Evolutionary conservation across 352 stramenopile species (phyloP).

Genomic region (Phytophthora tentaculata): DNA sequence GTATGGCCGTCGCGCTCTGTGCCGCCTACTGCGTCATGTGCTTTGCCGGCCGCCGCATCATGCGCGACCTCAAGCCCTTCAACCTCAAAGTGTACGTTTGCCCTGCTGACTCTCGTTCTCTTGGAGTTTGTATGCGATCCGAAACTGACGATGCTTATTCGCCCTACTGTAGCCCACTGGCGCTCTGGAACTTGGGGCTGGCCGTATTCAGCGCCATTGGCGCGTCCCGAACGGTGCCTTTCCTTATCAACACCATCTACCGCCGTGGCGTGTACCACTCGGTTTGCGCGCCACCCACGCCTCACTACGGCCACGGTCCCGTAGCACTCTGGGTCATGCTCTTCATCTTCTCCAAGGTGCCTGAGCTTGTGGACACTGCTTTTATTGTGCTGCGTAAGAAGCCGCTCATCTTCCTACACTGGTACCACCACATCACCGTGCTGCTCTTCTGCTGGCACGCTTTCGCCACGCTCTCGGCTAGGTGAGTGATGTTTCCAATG

Average conservation of each 20-base stretch:
- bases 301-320: slow-evolving; percentile 72
- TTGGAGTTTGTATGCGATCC: slow-evolving; percentile 16
- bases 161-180: slow-evolving; percentile 48
- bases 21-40: slow-evolving; percentile 76
- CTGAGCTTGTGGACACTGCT: slow-evolving; percentile 96
- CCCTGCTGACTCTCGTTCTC: slow-evolving; percentile 18
- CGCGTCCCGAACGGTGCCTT: slow-evolving; percentile 71
- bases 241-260: slow-evolving; percentile 86
- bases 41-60: slow-evolving; percentile 79
- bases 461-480: slow-evolving; percentile 92
- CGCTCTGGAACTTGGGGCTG: slow-evolving; percentile 83
- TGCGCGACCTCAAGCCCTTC: slow-evolving; percentile 82
- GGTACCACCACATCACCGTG: slow-evolving; percentile 99
- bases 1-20: slow-evolving; percentile 63
- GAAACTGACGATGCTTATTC: slow-evolving; percentile 25
- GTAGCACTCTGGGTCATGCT: slow-evolving; percentile 82
- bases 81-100: slow-evolving; percentile 71
- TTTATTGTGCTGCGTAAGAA: slow-evolving; percentile 99
- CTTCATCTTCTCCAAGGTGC: slow-evolving; percentile 92
- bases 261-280: slow-evolving; percentile 81
- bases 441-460: slow-evolving; percentile 98
- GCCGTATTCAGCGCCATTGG: slow-evolving; percentile 86
- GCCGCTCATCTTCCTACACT: slow-evolving; percentile 97
- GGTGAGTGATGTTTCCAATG: slow-evolving; percentile 36
- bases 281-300: slow-evolving; percentile 73